These are phyloP conservation scores for Aspergillus bombycis DNA, from an alignment of 2,329 filamentous ascomycete genomes.

Conservation along the genomic window DNA sequence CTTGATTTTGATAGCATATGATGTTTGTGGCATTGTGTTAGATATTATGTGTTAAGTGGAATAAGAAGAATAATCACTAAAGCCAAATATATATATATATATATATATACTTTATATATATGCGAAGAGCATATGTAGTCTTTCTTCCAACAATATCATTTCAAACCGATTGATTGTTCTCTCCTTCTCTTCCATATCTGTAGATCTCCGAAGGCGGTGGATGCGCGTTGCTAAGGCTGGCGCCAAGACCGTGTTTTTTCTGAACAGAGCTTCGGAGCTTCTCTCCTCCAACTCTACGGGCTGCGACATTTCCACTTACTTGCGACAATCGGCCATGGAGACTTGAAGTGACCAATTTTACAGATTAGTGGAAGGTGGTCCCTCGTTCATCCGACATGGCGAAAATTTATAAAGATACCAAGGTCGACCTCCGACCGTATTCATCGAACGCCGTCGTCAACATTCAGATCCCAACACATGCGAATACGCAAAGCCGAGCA, in stretches of 20 bases:
- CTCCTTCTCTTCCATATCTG: not conserved
- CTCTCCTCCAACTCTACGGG: constrained; percentile 30
- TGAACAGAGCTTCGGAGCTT: constrained; percentile 28
- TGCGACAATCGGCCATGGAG: constrained; percentile 34
- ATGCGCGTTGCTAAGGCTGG: constrained; percentile 18
- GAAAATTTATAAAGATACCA: constrained; percentile 82
- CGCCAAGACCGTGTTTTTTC: constrained; percentile 45
- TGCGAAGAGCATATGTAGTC: not conserved
- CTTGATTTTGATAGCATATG: not conserved
- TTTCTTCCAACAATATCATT: not conserved
- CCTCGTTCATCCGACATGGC: constrained; percentile 56
- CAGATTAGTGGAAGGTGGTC: constrained; percentile 25
- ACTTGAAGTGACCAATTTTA: constrained; percentile 29
- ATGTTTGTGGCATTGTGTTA: constrained; percentile 1
- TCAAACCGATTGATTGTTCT: not conserved
- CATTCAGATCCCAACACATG: constrained; percentile 63
- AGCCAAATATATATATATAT: no score
- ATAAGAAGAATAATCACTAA: not conserved
- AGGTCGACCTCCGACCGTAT: constrained; percentile 77
- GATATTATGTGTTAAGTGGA: not conserved
- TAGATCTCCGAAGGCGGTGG: constrained; percentile 14
- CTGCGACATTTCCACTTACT: constrained; percentile 20
- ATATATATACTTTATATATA: not conserved
- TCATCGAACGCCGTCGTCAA: constrained; percentile 70
- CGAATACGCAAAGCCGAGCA: constrained; percentile 50